Evolutionary conservation across 2,329 filamentous ascomycete genomes (phyloP), one percentile per base, ranked within the genome.

Genomic region (Trichoderma guizhouense): DNA sequence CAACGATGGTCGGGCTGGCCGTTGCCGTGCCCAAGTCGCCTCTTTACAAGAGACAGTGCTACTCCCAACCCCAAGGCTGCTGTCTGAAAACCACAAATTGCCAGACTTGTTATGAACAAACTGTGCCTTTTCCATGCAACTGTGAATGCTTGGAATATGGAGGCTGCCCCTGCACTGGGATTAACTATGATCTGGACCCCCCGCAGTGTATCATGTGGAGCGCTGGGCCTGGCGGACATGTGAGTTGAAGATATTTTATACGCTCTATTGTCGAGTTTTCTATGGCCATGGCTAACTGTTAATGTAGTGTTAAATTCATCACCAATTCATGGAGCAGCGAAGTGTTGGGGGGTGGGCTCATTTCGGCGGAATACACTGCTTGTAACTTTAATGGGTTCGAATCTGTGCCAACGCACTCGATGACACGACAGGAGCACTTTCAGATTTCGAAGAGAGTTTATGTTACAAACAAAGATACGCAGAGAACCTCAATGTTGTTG

Each of bases 31-130:
- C 69, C 12, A 67, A 62, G 51, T 71, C 69, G 5, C 62, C 69
- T 18, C 32, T 71, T 26, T 57, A 43, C 58, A 65, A 66, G 51
- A 21, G 69, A 55, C 69, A 71, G 47, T 71, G 69, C 26, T 18
- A 24, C 9, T 15, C 51, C n/a, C 69, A 71, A 12, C 60, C 43
- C 2, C 61, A 71, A 21, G 51, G 30, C 9, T 71, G 69, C 28
- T 71, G 62, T 28, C 15, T 71, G 28, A 5, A 71, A n/a, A 57
- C 47, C 1, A 62, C 51, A 15, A 58, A 53, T 34, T 71, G 69
- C 24, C 15, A 71, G 26, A 71, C 69, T 26, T 71, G 69, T 18
- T 67, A 71, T n/a, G 62, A 51, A 15, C 26, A 15, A 43, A 43
- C 39, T 26, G 69, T 51, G 26, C 69, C 69, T 7, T 71, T 7